These are phyloP conservation scores for Termitomyces titanicus DNA, from an alignment of 768 basidiomycete genomes.

Conservation along the genomic window DNA sequence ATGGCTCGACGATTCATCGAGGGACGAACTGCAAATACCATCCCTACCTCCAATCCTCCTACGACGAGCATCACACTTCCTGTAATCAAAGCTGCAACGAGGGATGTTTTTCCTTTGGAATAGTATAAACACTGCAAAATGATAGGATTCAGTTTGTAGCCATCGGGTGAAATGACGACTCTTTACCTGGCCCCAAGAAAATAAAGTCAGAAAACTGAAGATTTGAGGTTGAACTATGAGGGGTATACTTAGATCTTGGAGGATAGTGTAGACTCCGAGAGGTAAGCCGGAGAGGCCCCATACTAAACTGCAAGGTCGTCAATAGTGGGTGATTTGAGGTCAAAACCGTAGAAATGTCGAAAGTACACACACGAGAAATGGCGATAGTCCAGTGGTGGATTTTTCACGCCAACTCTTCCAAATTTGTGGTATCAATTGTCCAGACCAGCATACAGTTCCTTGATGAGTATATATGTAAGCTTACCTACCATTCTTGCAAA, in stretches of 20 bases:
- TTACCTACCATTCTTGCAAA: no score
- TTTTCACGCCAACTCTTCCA: conserved; percentile 70
- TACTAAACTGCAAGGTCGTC: conserved; percentile 36
- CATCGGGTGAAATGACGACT: not conserved
- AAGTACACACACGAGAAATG: conserved; percentile 53
- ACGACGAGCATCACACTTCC: conserved; percentile 37
- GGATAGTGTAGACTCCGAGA: conserved; percentile 65
- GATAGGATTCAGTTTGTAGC: conserved; percentile 1
- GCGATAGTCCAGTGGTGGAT: conserved; percentile 67
- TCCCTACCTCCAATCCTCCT: conserved; percentile 55
- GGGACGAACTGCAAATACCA: conserved; percentile 57
- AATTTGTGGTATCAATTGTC: conserved; percentile 67
- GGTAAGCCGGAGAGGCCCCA: conserved; percentile 62
- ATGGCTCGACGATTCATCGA: conserved; percentile 31
- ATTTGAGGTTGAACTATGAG: conserved; percentile 66
- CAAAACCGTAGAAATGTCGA: not conserved
- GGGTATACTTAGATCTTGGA: conserved; percentile 67
- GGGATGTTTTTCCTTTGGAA: conserved; percentile 35
- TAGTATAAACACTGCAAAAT: conserved; percentile 64
- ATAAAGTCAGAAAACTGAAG: conserved; percentile 54
- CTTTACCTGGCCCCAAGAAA: conserved; percentile 66
- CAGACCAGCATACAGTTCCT: conserved; percentile 68
- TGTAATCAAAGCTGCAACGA: conserved; percentile 31
- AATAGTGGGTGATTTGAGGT: not conserved
- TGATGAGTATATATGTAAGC: not conserved